Base-by-base conservation (phyloP, 2,329 filamentous ascomycete species). In the Fusarium sp. region DNA sequence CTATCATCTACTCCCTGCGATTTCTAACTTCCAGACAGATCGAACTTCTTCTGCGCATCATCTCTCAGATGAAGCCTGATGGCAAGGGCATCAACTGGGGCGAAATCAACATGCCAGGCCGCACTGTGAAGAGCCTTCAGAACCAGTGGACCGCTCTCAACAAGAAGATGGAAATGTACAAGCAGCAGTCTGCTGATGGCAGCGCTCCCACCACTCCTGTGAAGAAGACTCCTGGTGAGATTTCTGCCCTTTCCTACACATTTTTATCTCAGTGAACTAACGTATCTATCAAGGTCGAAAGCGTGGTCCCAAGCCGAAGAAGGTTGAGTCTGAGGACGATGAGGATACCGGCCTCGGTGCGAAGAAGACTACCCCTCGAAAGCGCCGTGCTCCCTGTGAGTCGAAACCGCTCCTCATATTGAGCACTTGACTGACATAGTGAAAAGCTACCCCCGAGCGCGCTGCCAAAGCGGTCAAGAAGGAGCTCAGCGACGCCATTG, bases 51-150 rank as follows among this genome's bases (percentile, higher is more conserved):
- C 64, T 82, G 3, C 78, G 78, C 8, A 73, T 82, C 55, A 71
- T 82, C 17, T 69, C 73, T 5, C 78, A 79, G 47, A 52, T 78
- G 24, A 77, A 76, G 43, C 71, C 76, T 0, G 76, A 78, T 4
- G 77, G 77, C 4, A 76, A 73, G 14, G 19, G 69, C 7, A 79
- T 82, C 65, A 78, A 80, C 45, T 82, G 80, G 80, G 57, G 63
- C 3, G 65, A 64, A 5, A 70, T 82, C 26, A 67, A 71, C 24
- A 80, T 83, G 74, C 76, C 78, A 1, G 79, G 77, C 0, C 79
- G 81, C 9, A 81, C 79, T 3, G 59, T 70, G 22, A 83, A 82
- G 62, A 79, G 78, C 3, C 65, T 83, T 0, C 73, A 79, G 64
- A 77, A 79, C 42, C 74, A 76, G 57, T 83, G 80, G 80, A 76